Percentiles rank a stretch among this genome's conserved stretches.
phyloP scores from a whole-genome alignment of 306 rosid genomes.

The Cicer yamashitae region DNA sequence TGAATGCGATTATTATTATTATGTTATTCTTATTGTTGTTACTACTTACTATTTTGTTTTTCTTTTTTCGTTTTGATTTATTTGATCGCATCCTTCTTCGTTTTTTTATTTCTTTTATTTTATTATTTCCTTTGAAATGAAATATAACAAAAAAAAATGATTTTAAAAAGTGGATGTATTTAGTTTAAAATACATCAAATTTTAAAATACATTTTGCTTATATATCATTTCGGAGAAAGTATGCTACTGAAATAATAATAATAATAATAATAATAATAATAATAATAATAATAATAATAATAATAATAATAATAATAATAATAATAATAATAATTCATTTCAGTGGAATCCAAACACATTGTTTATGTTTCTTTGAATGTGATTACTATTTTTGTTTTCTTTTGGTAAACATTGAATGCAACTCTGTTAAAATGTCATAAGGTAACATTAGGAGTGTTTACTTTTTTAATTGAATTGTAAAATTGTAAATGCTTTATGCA shows the following conservation, averaged over 20 bases:
- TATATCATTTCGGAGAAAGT: no score
- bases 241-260: no score
- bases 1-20: background rate
- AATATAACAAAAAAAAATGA: no score
- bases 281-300: background rate
- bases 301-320: background rate
- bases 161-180: no score
- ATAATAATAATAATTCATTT: background rate
- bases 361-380: background rate
- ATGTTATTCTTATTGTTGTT: background rate
- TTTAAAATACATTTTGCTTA: no score
- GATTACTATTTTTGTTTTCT: background rate
- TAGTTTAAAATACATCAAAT: no score
- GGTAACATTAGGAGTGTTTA: background rate
- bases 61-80: no score
- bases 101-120: no score
- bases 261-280: background rate
- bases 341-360: background rate
- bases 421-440: background rate
- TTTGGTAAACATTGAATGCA: slow-evolving; percentile 6
- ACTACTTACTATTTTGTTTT: no score
- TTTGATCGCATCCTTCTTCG: no score
- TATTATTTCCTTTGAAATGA: no score
- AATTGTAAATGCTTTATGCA: slow-evolving; percentile 2
- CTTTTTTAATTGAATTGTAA: slow-evolving; percentile 2